Conservation (phyloP, 2,329 filamentous ascomycete species). For the Cryphonectria radicalis region DNA sequence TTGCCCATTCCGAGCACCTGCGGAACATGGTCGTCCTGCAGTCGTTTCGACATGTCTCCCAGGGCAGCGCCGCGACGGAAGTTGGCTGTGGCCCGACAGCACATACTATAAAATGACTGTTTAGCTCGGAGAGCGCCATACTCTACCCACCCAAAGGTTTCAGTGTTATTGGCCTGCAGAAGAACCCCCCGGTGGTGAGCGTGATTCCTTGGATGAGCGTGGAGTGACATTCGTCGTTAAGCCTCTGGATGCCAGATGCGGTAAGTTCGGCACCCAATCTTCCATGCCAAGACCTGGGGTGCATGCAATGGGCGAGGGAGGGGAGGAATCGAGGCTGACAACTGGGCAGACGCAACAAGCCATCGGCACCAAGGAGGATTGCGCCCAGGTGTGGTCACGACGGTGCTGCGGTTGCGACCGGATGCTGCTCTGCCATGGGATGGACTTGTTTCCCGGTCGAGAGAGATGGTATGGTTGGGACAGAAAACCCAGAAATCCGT, state of each 20-base stretch:
- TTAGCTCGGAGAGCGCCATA: not conserved
- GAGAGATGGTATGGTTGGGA: not conserved
- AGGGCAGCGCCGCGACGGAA: not conserved
- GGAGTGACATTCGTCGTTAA: not conserved
- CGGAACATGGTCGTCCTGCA: constrained; percentile 3
- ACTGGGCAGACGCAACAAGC: not conserved
- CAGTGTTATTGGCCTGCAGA: not conserved
- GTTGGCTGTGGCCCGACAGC: not conserved
- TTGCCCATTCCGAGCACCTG: not conserved
- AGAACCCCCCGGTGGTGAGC: too few relatives aligned
- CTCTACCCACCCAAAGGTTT: not conserved
- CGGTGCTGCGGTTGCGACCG: not conserved
- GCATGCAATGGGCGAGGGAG: not conserved
- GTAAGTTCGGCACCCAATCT: constrained; percentile 23
- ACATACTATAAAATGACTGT: not conserved
- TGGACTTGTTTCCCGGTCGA: not conserved
- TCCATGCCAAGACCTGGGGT: constrained; percentile 20
- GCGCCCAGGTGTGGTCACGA: not conserved
- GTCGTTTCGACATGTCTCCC: not conserved
- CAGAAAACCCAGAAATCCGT: not conserved
- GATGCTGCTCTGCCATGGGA: not conserved
- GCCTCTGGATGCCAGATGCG: constrained; percentile 9
- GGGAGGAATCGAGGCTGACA: not conserved
- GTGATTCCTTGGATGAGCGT: not conserved
- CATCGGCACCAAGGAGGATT: not conserved